Evolutionary conservation across 164 flowering plant species (phyloP).

Genomic region (Hamamelis virginiana): DNA sequence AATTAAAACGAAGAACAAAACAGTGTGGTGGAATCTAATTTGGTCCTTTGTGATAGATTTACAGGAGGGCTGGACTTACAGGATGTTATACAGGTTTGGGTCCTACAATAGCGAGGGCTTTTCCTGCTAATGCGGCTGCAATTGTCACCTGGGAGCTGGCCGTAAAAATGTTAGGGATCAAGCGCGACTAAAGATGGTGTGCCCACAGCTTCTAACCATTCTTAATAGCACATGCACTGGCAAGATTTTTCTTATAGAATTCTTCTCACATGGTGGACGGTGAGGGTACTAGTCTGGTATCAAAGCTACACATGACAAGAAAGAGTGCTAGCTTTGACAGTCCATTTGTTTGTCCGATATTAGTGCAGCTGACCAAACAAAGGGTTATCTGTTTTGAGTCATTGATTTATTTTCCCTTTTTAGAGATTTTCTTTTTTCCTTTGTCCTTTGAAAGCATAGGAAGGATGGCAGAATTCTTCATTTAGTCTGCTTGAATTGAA

Average conservation of each 20-base stretch:
- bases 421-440: no score
- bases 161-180: slow-evolving; percentile 63
- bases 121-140: slow-evolving; percentile 98
- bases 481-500: no score
- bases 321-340: background rate
- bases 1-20: background rate
- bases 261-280: background rate
- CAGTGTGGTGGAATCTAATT: slow-evolving; percentile 1
- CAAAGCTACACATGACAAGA: background rate
- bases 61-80: slow-evolving; percentile 61
- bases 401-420: background rate
- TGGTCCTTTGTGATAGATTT: slow-evolving; percentile 42
- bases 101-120: slow-evolving; percentile 80
- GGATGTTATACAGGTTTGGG: slow-evolving; percentile 88
- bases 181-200: slow-evolving; percentile 27
- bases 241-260: background rate
- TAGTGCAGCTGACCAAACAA: background rate
- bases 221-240: background rate
- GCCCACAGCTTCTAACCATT: background rate
- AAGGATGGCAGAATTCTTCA: no score
- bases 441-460: no score
- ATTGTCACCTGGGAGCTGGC: slow-evolving; percentile 92
- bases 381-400: background rate
- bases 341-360: background rate
- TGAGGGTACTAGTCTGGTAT: background rate